A percentile compares a stretch with the other conserved stretches of the same genome.
phyloP scores from a whole-genome alignment of 2,329 filamentous ascomycete genomes.

The Macrophomina tecta region DNA sequence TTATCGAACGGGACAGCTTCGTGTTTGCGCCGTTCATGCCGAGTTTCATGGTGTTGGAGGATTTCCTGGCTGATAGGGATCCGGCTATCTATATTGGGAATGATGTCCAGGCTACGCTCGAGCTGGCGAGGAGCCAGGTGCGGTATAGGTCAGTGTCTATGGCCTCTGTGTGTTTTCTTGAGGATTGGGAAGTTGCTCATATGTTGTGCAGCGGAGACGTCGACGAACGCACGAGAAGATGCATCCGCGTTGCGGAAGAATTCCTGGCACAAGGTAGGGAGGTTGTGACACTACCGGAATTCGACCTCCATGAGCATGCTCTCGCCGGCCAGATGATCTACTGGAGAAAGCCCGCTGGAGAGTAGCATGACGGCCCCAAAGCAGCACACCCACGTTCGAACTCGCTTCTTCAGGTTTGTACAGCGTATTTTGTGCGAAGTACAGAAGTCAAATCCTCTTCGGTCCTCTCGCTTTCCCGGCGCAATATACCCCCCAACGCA shows the following conservation, averaged over 20 bases:
- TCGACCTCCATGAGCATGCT: constrained; percentile 41
- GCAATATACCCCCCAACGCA: constrained; percentile 8
- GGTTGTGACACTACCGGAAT: constrained; percentile 34
- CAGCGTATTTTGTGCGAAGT: not conserved
- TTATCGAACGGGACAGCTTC: constrained; percentile 36
- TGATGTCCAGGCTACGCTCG: constrained; percentile 38
- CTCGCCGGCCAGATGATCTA: constrained; percentile 44
- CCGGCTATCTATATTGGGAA: constrained; percentile 45
- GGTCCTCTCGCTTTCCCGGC: not conserved
- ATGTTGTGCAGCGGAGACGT: not conserved
- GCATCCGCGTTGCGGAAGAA: constrained; percentile 37
- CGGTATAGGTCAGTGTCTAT: constrained; percentile 13
- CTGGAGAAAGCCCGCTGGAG: constrained; percentile 29
- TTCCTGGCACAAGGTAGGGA: constrained; percentile 35
- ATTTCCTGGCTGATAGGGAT: constrained; percentile 39
- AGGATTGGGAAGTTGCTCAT: not conserved
- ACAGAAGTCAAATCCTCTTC: not conserved
- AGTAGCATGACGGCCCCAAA: not conserved
- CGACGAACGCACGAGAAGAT: constrained; percentile 17
- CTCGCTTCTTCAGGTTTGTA: not conserved
- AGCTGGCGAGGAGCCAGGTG: constrained; percentile 19
- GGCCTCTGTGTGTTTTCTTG: too few species aligned
- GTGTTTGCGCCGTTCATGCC: constrained; percentile 47
- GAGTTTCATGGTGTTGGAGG: constrained; percentile 41
- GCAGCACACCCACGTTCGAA: not conserved